Evolutionary conservation across 352 stramenopile species (phyloP).

Genomic region (Phytopythium helicoides): DNA sequence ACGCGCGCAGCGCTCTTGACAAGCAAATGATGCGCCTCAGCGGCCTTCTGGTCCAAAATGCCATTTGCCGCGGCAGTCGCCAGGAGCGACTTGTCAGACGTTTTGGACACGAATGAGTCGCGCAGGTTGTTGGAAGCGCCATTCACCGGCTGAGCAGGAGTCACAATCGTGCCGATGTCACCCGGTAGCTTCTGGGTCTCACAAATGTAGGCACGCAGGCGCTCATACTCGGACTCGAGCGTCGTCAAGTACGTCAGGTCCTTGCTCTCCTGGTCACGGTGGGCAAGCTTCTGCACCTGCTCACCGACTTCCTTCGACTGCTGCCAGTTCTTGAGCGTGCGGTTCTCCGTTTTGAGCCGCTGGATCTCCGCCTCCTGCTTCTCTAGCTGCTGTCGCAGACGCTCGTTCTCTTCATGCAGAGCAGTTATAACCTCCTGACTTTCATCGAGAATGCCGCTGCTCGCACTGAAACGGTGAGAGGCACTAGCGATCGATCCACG

Average conservation of each 20-base stretch:
- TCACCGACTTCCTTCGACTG: constrained; percentile 87
- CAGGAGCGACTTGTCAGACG: constrained; percentile 38
- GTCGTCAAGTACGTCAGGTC: constrained; percentile 78
- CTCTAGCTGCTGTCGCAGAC: constrained; percentile 68
- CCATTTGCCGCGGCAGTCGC: constrained; percentile 27
- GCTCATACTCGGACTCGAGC: constrained; percentile 84
- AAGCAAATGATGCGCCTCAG: constrained; percentile 65
- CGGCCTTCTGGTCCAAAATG: constrained; percentile 50
- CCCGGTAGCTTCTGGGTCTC: constrained; percentile 68
- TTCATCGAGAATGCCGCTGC: constrained; percentile 79
- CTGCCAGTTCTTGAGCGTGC: constrained; percentile 80
- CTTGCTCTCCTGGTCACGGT: constrained; percentile 84
- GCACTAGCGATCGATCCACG: constrained; percentile 51
- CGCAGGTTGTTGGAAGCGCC: constrained; percentile 8
- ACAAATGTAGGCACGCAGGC: constrained; percentile 76
- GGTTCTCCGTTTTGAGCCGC: constrained; percentile 73
- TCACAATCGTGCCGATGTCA: constrained; percentile 59
- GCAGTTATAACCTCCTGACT: constrained; percentile 86
- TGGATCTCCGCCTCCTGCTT: constrained; percentile 75
- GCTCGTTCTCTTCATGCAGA: constrained; percentile 82
- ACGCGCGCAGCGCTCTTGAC: constrained; percentile 70
- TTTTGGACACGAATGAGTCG: constrained; percentile 30
- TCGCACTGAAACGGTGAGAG: constrained; percentile 51
- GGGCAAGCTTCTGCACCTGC: constrained; percentile 83
- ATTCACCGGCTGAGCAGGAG: constrained; percentile 4